phyloP scores from a whole-genome alignment of 2,329 filamentous ascomycete species.

The Davidsoniella neocaledoniae region DNA sequence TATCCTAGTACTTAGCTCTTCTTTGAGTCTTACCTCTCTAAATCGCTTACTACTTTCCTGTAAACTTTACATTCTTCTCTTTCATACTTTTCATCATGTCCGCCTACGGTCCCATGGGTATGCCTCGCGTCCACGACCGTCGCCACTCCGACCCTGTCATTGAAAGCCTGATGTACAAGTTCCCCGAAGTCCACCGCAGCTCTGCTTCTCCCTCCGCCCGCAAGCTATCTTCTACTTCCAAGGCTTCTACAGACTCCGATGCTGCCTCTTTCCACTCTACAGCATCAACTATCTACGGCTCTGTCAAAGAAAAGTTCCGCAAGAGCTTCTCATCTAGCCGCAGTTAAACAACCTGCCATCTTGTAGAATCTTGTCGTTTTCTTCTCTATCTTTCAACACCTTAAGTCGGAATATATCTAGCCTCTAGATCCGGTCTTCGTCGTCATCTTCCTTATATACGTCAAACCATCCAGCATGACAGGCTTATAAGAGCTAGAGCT shows the following conservation, averaged over 20 bases:
- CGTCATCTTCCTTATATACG: too few relatives aligned
- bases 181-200: not conserved
- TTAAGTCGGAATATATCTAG: not conserved
- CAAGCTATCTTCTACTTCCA: not conserved
- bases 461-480: too few relatives aligned
- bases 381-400: not conserved
- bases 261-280: constrained; percentile 3
- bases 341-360: not conserved
- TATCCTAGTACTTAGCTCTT: not conserved
- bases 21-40: not conserved
- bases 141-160: constrained; percentile 14
- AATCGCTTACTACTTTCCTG: not conserved
- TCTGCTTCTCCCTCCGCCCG: not conserved
- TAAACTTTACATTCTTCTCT: not conserved
- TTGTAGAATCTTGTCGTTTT: not conserved
- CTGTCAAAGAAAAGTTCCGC: constrained; percentile 9
- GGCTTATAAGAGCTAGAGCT: too few relatives aligned
- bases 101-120: constrained; percentile 9
- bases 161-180: constrained; percentile 14
- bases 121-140: constrained; percentile 13
- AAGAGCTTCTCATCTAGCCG: constrained; percentile 7
- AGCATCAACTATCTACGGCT: not conserved
- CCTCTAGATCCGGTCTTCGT: not conserved
- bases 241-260: not conserved
- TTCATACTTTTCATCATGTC: constrained; percentile 4